A percentile compares a stretch with the other conserved stretches of the same genome.
phyloP scores from a whole-genome alignment of 192 early-diverging fungal species.

The Backusella sp. region DNA sequence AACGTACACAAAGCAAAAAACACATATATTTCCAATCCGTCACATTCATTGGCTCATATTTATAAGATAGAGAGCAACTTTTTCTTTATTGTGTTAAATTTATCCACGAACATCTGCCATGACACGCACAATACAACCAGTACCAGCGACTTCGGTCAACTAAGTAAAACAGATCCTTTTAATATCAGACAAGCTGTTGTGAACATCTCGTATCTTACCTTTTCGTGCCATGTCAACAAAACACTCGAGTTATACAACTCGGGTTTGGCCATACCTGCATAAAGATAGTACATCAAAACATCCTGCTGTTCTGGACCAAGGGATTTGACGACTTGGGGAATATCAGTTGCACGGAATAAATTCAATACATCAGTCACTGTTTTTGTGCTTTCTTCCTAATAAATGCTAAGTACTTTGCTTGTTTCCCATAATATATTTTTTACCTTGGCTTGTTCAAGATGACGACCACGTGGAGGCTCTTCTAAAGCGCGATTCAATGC shows the following conservation, averaged over 20 bases:
- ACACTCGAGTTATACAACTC: conserved; percentile 81
- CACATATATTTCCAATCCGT: not conserved
- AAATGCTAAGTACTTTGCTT: not conserved
- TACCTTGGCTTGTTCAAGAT: conserved; percentile 63
- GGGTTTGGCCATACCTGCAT: conserved; percentile 85
- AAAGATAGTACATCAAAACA: conserved; percentile 89
- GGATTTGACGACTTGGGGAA: conserved; percentile 56
- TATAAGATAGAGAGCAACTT: not conserved
- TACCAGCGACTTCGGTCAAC: conserved; percentile 83
- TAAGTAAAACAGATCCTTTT: conserved; percentile 24
- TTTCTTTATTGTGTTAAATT: conserved; percentile 23
- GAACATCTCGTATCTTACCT: conserved; percentile 46
- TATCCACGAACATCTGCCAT: conserved; percentile 84
- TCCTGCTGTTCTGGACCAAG: conserved; percentile 68
- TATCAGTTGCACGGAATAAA: conserved; percentile 70
- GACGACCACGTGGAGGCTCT: conserved; percentile 70
- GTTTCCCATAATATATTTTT: no score
- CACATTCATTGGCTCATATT: not conserved
- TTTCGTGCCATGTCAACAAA: conserved; percentile 92
- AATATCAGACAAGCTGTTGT: no score
- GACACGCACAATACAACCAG: conserved; percentile 90
- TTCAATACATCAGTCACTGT: conserved; percentile 81
- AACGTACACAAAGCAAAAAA: no score
- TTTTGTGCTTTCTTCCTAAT: conserved; percentile 70
- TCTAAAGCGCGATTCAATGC: conserved; percentile 63